Evolutionary conservation across 192 early-diverging fungal genomes (phyloP).

Genomic region (Funneliformis mosseae): DNA sequence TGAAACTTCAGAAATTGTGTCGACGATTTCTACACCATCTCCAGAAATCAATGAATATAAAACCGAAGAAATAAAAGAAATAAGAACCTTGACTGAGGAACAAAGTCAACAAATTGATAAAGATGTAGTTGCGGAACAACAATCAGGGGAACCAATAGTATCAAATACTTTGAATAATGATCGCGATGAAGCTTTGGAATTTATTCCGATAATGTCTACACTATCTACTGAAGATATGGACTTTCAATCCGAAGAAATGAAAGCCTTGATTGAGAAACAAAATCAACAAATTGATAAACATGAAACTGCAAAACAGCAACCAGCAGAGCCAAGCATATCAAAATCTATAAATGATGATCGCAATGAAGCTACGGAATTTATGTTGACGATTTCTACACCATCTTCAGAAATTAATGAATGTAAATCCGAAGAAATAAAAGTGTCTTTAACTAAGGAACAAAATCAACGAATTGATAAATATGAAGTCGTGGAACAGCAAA

Average conservation of each 20-base stretch:
- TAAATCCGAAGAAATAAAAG: too few relatives aligned
- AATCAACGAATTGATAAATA: neutral
- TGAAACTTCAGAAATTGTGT: neutral
- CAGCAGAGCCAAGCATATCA: neutral
- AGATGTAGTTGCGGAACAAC: neutral
- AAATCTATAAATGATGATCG: neutral
- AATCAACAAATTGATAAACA: neutral
- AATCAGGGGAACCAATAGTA: neutral
- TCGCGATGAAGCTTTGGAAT: neutral
- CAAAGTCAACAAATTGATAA: neutral
- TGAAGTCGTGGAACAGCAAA: neutral
- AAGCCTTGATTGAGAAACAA: neutral
- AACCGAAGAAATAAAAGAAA: too few relatives aligned
- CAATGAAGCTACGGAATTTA: neutral
- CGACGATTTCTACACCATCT: neutral
- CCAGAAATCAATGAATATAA: too few relatives aligned
- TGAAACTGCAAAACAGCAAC: neutral
- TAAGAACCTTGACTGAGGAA: too few relatives aligned
- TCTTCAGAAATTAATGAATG: neutral
- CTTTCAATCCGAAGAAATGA: neutral
- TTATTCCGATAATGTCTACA: too few relatives aligned
- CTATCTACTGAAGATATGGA: neutral
- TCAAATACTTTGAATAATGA: neutral
- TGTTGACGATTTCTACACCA: neutral
- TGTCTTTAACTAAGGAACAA: too few relatives aligned